Conservation (phyloP, 805 yeast genomes). For the Ogataea corticis region DNA sequence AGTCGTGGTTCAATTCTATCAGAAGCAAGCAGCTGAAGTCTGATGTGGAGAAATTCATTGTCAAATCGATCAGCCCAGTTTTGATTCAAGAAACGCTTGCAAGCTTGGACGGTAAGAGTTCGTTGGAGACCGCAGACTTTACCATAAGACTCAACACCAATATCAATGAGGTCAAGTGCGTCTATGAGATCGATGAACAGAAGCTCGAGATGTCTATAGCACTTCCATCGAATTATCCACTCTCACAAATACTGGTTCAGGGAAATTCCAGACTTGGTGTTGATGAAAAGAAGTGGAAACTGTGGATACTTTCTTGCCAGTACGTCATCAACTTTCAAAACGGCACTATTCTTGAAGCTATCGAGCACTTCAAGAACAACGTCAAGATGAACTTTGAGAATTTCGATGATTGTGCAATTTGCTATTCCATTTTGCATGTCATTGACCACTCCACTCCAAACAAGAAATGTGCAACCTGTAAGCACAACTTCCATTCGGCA, state of each 20-base stretch:
- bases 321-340: conserved; percentile 73
- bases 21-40: conserved; percentile 65
- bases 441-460: conserved; percentile 90
- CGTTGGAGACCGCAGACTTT: conserved; percentile 43
- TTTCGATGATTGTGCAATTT: conserved; percentile 95
- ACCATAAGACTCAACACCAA: conserved; percentile 61
- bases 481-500: conserved; percentile 91
- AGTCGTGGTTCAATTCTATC: conserved; percentile 69
- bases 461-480: conserved; percentile 85
- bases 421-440: conserved; percentile 84
- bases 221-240: conserved; percentile 77
- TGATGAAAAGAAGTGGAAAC: conserved; percentile 88
- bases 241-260: conserved; percentile 68
- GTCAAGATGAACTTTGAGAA: conserved; percentile 87
- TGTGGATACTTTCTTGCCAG: conserved; percentile 92
- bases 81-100: conserved; percentile 58
- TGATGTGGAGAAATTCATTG: conserved; percentile 62
- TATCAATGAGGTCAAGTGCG: conserved; percentile 68
- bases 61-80: conserved; percentile 60
- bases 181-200: conserved; percentile 83
- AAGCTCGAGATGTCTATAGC: conserved; percentile 74
- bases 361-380: conserved; percentile 69
- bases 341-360: conserved; percentile 68
- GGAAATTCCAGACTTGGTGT: conserved; percentile 86
- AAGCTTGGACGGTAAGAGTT: conserved; percentile 30